phyloP scores from a whole-genome alignment of 176 grass and related monocot genomes.

The Canna indica region DNA sequence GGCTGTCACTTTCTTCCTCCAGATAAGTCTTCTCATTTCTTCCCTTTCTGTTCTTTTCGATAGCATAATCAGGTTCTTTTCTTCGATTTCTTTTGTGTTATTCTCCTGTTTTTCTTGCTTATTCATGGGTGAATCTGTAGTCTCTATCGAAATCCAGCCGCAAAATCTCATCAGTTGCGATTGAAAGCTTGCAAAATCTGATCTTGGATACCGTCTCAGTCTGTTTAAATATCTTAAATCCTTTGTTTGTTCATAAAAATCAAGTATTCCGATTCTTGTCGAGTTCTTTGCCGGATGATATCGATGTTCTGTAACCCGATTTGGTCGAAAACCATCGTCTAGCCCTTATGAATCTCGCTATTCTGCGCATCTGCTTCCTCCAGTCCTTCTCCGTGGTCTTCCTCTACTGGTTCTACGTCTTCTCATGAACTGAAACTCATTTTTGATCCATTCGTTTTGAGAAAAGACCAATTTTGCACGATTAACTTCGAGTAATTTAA shows the following conservation, averaged over 20 bases:
- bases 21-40: neutral
- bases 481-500: neutral
- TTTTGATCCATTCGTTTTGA: neutral
- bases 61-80: neutral
- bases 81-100: neutral
- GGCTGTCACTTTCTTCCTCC: neutral
- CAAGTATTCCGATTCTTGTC: neutral
- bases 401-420: conserved; percentile 15
- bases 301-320: neutral
- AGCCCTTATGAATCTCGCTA: conserved; percentile 6
- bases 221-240: too few relatives aligned
- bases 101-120: neutral
- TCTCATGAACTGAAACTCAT: conserved; percentile 13
- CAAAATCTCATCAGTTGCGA: neutral
- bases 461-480: neutral
- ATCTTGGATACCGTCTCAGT: neutral
- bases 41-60: neutral
- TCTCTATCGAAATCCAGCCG: neutral
- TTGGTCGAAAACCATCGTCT: neutral
- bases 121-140: neutral
- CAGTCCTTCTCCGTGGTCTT: conserved; percentile 16
- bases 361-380: conserved; percentile 16
- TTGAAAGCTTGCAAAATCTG: neutral
- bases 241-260: neutral
- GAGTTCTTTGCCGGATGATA: neutral